Conservation (phyloP, 129 eudicot species). For the Calendula officinalis region DNA sequence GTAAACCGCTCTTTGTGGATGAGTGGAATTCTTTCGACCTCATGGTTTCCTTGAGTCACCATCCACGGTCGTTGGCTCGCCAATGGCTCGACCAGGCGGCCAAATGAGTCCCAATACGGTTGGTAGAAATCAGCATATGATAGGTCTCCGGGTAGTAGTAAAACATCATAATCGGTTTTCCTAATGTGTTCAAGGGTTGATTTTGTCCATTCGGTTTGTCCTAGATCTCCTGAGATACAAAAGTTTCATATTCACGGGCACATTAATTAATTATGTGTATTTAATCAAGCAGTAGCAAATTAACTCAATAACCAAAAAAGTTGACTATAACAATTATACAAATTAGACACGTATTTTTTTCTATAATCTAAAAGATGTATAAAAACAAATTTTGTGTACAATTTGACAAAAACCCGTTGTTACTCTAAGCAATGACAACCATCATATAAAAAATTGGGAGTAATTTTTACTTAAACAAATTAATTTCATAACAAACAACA, state of each 20-base stretch:
- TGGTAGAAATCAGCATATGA: constrained; percentile 61
- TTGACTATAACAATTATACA: no score
- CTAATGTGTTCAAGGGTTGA: constrained; percentile 60
- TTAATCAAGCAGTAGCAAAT: no score
- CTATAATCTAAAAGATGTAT: no score
- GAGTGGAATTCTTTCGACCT: constrained; percentile 54
- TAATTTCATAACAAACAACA: no score
- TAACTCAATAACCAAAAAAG: no score
- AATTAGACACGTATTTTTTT: no score
- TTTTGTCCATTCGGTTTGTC: constrained; percentile 72
- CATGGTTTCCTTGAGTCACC: constrained; percentile 92
- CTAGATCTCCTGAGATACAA: constrained; percentile 60
- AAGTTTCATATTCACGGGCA: neutral
- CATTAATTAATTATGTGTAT: no score
- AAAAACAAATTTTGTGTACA: no score
- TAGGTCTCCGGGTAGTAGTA: constrained; percentile 70
- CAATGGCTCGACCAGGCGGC: constrained; percentile 54
- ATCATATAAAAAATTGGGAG: no score
- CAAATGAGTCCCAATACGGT: constrained; percentile 72
- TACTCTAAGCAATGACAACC: no score
- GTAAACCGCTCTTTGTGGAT: constrained; percentile 40
- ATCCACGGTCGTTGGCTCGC: constrained; percentile 85
- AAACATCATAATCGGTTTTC: constrained; percentile 49
- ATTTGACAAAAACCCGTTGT: no score
- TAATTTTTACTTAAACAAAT: no score